Evolutionary conservation across 129 eudicot species (phyloP).

Genomic region (Pittosporum tobira): DNA sequence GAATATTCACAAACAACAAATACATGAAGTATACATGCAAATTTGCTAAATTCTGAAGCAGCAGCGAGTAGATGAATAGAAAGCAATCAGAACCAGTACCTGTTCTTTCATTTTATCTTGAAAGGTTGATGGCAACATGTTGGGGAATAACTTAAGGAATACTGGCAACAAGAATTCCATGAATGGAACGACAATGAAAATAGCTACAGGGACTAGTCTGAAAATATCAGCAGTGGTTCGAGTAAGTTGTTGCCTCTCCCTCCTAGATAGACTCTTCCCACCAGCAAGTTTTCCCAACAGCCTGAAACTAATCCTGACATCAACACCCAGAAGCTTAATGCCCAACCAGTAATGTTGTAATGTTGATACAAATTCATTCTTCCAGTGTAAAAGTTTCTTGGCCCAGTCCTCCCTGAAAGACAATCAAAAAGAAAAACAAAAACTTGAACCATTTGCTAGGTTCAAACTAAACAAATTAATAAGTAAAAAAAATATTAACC

Average conservation of each 20-base stretch:
- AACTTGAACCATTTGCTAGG: neutral
- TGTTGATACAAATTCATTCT: slow-evolving; percentile 82
- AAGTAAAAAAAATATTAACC: slow-evolving; percentile 35
- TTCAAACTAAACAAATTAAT: neutral
- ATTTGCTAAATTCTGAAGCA: neutral
- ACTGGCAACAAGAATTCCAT: slow-evolving; percentile 98
- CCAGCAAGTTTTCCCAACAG: slow-evolving; percentile 79
- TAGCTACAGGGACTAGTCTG: slow-evolving; percentile 97
- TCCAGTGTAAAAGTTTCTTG: slow-evolving; percentile 80
- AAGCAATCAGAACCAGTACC: slow-evolving; percentile 31
- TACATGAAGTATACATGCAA: neutral
- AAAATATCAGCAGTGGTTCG: slow-evolving; percentile 97
- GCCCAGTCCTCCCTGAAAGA: slow-evolving; percentile 88
- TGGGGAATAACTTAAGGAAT: slow-evolving; percentile 86
- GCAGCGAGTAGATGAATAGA: too few relatives aligned
- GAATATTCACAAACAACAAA: neutral
- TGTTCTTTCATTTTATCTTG: slow-evolving; percentile 99
- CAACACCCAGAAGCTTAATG: slow-evolving; percentile 77
- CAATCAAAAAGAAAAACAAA: neutral
- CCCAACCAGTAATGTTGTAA: slow-evolving; percentile 98
- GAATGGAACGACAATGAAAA: slow-evolving; percentile 90
- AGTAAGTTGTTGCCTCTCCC: slow-evolving; percentile 97
- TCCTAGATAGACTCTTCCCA: slow-evolving; percentile 92
- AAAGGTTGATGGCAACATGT: slow-evolving; percentile 98
- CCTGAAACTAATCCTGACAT: slow-evolving; percentile 81